Percentiles rank a stretch among this genome's conserved stretches.
Conservation (phyloP, 2,329 filamentous ascomycete species). For the Colletotrichum trifolii region DNA sequence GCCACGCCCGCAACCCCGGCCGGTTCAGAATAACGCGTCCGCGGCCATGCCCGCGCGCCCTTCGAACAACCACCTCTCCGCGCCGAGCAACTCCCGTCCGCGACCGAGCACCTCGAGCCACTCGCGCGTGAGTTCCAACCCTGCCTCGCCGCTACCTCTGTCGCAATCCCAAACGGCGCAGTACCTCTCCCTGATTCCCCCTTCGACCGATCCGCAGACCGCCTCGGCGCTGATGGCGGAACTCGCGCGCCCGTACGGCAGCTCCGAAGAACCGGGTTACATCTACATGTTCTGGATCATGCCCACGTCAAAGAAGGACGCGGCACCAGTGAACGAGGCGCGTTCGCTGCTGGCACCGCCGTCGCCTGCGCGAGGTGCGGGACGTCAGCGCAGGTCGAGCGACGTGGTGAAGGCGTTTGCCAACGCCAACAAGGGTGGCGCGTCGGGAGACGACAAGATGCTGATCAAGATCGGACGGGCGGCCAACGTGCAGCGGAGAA, state of each 20-base stretch:
- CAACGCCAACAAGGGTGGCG: constrained; percentile 40
- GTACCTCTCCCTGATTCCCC: constrained; percentile 76
- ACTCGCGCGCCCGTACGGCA: constrained; percentile 72
- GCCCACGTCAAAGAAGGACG: constrained; percentile 66
- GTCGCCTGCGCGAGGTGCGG: constrained; percentile 47
- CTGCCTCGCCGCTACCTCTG: constrained; percentile 44
- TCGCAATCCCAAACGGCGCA: constrained; percentile 51
- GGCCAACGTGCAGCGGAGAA: constrained; percentile 86
- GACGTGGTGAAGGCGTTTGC: constrained; percentile 67
- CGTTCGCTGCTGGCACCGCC: constrained; percentile 68
- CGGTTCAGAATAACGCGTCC: constrained; percentile 51
- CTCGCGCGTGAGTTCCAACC: constrained; percentile 45
- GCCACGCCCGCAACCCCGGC: constrained; percentile 58
- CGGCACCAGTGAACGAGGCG: constrained; percentile 68
- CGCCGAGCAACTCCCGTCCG: constrained; percentile 35
- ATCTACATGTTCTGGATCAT: constrained; percentile 99
- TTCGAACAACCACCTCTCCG: constrained; percentile 35
- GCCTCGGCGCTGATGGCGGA: constrained; percentile 80
- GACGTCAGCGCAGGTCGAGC: constrained; percentile 59
- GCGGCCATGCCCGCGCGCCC: constrained; percentile 25
- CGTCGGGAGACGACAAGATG: constrained; percentile 65
- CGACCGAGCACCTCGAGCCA: constrained; percentile 39
- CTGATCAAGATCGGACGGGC: constrained; percentile 75
- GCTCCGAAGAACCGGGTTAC: constrained; percentile 85
- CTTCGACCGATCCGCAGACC: constrained; percentile 72